These are phyloP conservation scores for Xylaria sp. DNA, from an alignment of 2,329 filamentous ascomycete species.

Conservation along the genomic window DNA sequence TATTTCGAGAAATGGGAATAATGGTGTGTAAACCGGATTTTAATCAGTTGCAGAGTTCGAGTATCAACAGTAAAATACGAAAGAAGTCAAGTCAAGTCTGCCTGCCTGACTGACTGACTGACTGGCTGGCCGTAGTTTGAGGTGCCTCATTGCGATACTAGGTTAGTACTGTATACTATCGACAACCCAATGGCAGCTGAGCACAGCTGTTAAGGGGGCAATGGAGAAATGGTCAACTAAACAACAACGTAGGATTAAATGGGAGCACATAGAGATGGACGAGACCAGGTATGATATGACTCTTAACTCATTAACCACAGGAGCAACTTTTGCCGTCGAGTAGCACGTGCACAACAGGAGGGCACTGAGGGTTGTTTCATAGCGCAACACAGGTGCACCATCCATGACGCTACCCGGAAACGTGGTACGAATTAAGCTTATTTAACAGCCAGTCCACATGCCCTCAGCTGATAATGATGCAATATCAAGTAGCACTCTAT, in stretches of 20 bases:
- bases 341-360: background rate
- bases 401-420: background rate
- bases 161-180: background rate
- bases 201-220: conserved; percentile 5
- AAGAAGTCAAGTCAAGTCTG: background rate
- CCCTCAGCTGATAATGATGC: too few relatives aligned
- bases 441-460: too few relatives aligned
- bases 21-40: background rate
- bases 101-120: too few relatives aligned
- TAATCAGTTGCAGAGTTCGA: too few relatives aligned
- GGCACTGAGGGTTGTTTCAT: background rate
- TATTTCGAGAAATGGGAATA: background rate
- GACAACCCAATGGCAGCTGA: conserved; percentile 7
- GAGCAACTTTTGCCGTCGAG: background rate
- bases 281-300: background rate
- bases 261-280: background rate
- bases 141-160: too few relatives aligned
- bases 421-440: too few relatives aligned
- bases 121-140: too few relatives aligned
- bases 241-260: background rate
- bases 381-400: background rate
- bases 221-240: too few relatives aligned
- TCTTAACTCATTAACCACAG: too few relatives aligned
- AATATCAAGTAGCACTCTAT: too few relatives aligned
- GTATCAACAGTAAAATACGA: background rate